phyloP scores from a whole-genome alignment of 768 basidiomycete species.

The Dacryopinax primogenitus region DNA sequence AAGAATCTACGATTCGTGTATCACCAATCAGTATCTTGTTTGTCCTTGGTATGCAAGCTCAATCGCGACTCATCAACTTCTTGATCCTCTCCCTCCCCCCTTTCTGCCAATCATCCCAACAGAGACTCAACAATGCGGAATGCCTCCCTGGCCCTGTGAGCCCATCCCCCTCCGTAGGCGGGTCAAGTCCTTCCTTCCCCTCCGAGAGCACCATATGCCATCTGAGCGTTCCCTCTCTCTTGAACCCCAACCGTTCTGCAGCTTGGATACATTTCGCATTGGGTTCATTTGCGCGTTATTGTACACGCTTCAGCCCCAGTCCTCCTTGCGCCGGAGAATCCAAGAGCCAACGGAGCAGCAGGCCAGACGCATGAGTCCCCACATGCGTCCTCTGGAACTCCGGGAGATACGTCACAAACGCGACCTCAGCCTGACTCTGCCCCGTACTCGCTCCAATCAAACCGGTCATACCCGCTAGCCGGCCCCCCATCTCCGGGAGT shows the following conservation, averaged over 20 bases:
- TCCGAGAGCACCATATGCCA: slow-evolving; percentile 28
- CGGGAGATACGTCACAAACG: slow-evolving; percentile 41
- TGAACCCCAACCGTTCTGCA: slow-evolving; percentile 51
- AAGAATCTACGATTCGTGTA: no score
- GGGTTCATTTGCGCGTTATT: slow-evolving; percentile 43
- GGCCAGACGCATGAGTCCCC: slow-evolving; percentile 35
- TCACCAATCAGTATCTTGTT: no score
- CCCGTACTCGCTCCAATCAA: slow-evolving; percentile 34
- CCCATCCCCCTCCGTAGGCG: not conserved
- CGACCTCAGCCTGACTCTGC: slow-evolving; percentile 42
- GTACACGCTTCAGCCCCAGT: slow-evolving; percentile 46
- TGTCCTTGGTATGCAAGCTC: no score
- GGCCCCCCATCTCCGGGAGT: slow-evolving; percentile 15
- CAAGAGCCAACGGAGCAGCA: slow-evolving; percentile 32
- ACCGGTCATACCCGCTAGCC: slow-evolving; percentile 43
- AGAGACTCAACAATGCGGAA: not conserved
- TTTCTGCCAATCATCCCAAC: slow-evolving; percentile 1
- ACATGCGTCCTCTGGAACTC: slow-evolving; percentile 53
- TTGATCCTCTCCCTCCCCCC: not conserved
- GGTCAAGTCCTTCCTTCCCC: not conserved
- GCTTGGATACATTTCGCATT: slow-evolving; percentile 39
- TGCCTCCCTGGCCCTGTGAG: not conserved
- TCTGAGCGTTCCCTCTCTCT: slow-evolving; percentile 37
- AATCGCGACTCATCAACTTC: not conserved
- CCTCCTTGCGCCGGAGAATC: slow-evolving; percentile 34